Evolutionary conservation across 176 grass and related monocot species (phyloP).

Genomic region (Oryza longistaminata): DNA sequence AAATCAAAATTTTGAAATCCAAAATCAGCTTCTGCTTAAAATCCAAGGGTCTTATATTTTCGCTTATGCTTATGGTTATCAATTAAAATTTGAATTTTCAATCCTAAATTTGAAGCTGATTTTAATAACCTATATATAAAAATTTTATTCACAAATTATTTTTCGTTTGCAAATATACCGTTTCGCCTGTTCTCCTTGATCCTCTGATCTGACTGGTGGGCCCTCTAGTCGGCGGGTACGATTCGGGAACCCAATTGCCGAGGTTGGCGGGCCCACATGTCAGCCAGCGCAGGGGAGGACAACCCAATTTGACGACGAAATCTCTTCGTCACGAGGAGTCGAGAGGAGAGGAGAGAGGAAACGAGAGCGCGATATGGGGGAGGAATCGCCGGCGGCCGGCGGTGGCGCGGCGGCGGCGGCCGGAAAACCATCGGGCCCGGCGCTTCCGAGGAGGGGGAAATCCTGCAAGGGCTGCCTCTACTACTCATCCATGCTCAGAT

Average conservation of each 20-base stretch:
- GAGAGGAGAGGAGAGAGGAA: neutral
- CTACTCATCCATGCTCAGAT: slow-evolving; percentile 81
- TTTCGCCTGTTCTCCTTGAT: no score
- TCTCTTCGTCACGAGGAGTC: slow-evolving; percentile 1
- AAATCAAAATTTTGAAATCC: neutral
- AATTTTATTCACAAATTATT: no score
- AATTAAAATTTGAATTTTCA: no score
- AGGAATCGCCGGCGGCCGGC: slow-evolving; percentile 51
- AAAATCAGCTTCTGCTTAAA: neutral
- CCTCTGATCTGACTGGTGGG: neutral
- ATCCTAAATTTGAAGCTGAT: no score
- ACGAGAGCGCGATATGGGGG: slow-evolving; percentile 40
- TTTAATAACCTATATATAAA: no score
- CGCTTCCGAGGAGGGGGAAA: slow-evolving; percentile 59
- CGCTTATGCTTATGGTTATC: no score
- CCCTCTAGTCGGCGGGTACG: neutral
- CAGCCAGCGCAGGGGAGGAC: neutral
- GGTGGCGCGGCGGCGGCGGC: slow-evolving; percentile 31
- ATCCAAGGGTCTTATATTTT: no score
- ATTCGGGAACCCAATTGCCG: neutral
- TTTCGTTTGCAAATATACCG: no score
- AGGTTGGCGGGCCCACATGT: slow-evolving; percentile 24
- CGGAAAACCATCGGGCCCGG: neutral
- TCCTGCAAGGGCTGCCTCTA: slow-evolving; percentile 97
- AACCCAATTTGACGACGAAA: neutral